Conservation (phyloP, 352 stramenopile genomes). For the Pythium chondricola region DNA sequence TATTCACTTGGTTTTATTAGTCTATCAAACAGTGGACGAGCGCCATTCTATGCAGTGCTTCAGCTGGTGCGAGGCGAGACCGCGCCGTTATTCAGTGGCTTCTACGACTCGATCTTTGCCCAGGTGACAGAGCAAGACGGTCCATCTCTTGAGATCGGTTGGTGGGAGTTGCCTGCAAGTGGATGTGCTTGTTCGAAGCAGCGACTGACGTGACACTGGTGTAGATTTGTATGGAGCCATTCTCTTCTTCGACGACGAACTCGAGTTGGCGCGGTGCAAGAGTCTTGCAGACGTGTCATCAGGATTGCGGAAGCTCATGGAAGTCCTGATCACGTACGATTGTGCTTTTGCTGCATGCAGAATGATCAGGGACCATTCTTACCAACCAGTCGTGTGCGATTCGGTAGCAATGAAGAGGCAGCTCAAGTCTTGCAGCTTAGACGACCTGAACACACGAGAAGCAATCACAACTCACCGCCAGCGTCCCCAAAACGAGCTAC, state of each 20-base stretch:
- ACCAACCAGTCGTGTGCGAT: neutral
- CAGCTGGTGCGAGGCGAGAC: constrained; percentile 29
- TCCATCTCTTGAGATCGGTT: constrained; percentile 27
- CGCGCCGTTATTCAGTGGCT: constrained; percentile 26
- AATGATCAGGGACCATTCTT: neutral
- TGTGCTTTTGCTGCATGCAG: constrained; percentile 1
- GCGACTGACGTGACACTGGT: too few species aligned
- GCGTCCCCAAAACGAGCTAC: neutral
- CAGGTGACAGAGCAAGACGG: constrained; percentile 25
- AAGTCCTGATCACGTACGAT: constrained; percentile 33
- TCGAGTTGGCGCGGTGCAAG: constrained; percentile 55
- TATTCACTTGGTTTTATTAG: too few species aligned
- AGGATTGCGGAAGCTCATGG: constrained; percentile 26
- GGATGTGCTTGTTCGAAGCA: neutral
- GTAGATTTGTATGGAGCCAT: constrained; percentile 55
- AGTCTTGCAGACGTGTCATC: constrained; percentile 43
- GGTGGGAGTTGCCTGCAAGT: neutral
- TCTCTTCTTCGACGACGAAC: constrained; percentile 58
- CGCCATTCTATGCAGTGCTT: constrained; percentile 53
- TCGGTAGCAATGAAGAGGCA: neutral
- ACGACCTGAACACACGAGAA: neutral
- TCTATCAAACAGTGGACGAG: neutral
- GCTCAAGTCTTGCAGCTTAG: constrained; percentile 3
- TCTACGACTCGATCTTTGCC: constrained; percentile 57
- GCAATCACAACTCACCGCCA: neutral